Conservation (phyloP, 1,284 basidiomycete genomes). For the Cryptococcus floricola region DNA sequence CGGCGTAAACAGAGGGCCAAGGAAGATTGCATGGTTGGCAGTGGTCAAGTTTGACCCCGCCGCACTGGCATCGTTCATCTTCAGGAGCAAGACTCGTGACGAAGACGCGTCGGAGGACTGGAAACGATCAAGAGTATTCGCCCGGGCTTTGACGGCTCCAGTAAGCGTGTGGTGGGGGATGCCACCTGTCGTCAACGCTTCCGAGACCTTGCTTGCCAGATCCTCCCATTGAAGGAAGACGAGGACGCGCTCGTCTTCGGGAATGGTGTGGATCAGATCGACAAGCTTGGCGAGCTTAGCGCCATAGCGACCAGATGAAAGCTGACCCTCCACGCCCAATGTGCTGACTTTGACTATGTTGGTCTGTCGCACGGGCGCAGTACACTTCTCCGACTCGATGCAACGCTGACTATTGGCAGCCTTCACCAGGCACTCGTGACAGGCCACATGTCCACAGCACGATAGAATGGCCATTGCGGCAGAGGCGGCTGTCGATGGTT, state of each 20-base stretch:
- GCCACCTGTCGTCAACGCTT: constrained; percentile 67
- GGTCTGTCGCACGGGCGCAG: constrained; percentile 66
- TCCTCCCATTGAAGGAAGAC: constrained; percentile 94
- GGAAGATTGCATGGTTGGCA: constrained; percentile 91
- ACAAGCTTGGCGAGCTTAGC: constrained; percentile 83
- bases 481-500: constrained; percentile 54
- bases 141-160: constrained; percentile 70
- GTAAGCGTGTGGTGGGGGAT: constrained; percentile 77
- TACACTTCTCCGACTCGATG: constrained; percentile 65
- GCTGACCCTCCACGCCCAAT: constrained; percentile 76
- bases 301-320: constrained; percentile 73
- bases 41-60: constrained; percentile 88
- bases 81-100: constrained; percentile 72
- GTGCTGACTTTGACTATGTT: constrained; percentile 79
- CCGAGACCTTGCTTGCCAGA: constrained; percentile 81
- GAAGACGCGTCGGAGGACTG: constrained; percentile 60
- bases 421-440: constrained; percentile 64
- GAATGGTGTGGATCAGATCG: constrained; percentile 72
- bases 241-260: constrained; percentile 73
- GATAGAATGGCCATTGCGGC: constrained; percentile 76
- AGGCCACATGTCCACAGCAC: constrained; percentile 85
- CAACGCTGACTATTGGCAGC: constrained; percentile 76
- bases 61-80: constrained; percentile 89
- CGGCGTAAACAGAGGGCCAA: constrained; percentile 79
- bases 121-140: constrained; percentile 76